Conservation (phyloP, 306 rosid species). For the Vachellia collinsii region DNA sequence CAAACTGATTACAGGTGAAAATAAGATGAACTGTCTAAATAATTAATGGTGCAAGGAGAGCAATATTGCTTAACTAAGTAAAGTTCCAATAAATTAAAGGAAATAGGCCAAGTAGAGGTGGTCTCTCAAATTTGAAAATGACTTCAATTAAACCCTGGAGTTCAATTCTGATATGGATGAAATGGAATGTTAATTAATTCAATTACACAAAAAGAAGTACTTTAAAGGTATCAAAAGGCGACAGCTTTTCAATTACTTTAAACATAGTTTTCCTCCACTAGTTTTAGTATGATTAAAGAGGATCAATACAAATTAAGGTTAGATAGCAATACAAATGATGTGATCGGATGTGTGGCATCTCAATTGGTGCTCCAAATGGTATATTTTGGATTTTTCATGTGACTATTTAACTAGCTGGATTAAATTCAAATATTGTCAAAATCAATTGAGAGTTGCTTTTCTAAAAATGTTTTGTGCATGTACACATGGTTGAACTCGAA, state of each 20-base stretch:
- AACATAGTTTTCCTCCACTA: constrained; percentile 22
- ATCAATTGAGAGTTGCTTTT: too few relatives aligned
- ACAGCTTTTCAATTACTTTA: constrained; percentile 24
- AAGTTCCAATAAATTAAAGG: constrained; percentile 27
- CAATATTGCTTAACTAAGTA: constrained; percentile 40
- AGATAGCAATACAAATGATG: constrained; percentile 4
- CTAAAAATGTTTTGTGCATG: too few relatives aligned
- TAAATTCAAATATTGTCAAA: too few relatives aligned
- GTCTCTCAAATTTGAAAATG: constrained; percentile 51
- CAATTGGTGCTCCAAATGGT: not conserved
- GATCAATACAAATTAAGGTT: constrained; percentile 11
- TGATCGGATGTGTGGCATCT: not conserved
- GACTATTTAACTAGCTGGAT: too few relatives aligned
- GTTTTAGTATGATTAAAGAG: constrained; percentile 7
- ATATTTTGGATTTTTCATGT: not conserved
- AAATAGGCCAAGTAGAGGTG: constrained; percentile 47
- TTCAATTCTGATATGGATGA: constrained; percentile 33
- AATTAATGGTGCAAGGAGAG: constrained; percentile 38
- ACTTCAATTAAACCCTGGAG: constrained; percentile 37
- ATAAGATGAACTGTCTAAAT: constrained; percentile 48
- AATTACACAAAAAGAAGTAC: not conserved
- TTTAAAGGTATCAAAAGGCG: constrained; percentile 16
- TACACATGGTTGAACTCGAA: too few relatives aligned
- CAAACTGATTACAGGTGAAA: constrained; percentile 39
- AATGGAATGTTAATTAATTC: constrained; percentile 47